phyloP scores from a whole-genome alignment of 2,329 filamentous ascomycete genomes.

The Calycina marina region DNA sequence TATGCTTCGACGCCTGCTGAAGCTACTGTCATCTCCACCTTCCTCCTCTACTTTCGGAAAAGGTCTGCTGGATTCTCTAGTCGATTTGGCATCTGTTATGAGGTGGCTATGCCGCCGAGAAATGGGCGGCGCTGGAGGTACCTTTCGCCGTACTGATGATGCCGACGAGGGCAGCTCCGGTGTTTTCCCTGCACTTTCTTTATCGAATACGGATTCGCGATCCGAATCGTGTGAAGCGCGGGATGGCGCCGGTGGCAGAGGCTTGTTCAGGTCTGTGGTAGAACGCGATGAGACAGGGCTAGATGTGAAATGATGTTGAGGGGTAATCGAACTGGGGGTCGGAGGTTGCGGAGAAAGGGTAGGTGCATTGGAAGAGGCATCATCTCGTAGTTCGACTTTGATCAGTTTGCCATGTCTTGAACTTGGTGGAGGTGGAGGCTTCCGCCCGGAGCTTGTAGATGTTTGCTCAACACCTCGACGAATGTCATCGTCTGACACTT shows the following conservation, averaged over 20 bases:
- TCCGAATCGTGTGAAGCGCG: conserved; percentile 29
- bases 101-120: conserved; percentile 22
- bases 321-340: conserved; percentile 11
- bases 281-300: conserved; percentile 17
- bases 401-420: conserved; percentile 69
- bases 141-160: conserved; percentile 20
- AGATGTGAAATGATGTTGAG: conserved; percentile 12
- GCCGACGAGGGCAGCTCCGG: conserved; percentile 28
- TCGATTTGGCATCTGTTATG: conserved; percentile 16
- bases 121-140: conserved; percentile 27
- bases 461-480: conserved; percentile 19
- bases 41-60: conserved; percentile 20
- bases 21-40: not conserved
- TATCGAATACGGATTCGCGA: conserved; percentile 36
- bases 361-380: conserved; percentile 22
- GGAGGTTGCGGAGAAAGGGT: conserved; percentile 20
- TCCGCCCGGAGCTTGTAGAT: conserved; percentile 32
- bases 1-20: conserved; percentile 5
- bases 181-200: conserved; percentile 36
- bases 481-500: conserved; percentile 40
- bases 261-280: conserved; percentile 42
- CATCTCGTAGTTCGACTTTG: conserved; percentile 30
- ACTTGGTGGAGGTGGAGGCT: conserved; percentile 58
- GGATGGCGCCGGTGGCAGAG: conserved; percentile 39
- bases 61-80: conserved; percentile 12